Conservation (phyloP, 2,329 filamentous ascomycete species). For the Albifimbria verrucaria region DNA sequence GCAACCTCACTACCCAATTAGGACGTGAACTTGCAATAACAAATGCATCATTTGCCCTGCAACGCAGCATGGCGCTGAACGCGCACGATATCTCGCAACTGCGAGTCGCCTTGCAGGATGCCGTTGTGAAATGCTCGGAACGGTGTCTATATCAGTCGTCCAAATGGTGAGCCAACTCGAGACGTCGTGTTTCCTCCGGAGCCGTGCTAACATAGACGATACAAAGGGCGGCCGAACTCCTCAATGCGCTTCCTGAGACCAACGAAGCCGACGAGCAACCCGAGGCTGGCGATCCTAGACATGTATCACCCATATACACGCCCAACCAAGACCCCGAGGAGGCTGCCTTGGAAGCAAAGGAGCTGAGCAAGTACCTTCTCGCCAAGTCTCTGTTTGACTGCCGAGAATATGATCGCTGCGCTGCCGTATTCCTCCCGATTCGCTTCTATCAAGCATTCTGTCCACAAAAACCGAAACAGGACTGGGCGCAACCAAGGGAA, state of each 20-base stretch:
- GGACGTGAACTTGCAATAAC: too few relatives aligned
- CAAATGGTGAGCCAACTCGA: constrained; percentile 69
- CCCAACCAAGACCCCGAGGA: constrained; percentile 67
- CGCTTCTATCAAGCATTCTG: constrained; percentile 66
- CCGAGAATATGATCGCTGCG: constrained; percentile 90
- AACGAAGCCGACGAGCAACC: constrained; percentile 51
- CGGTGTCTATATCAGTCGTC: constrained; percentile 92
- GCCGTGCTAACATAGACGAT: constrained; percentile 12
- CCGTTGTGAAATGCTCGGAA: constrained; percentile 87
- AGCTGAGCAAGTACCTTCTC: constrained; percentile 79
- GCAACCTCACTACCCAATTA: too few relatives aligned
- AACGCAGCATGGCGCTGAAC: constrained; percentile 50
- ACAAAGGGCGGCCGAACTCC: constrained; percentile 92
- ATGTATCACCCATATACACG: constrained; percentile 46
- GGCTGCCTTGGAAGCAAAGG: constrained; percentile 70
- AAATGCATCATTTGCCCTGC: too few relatives aligned
- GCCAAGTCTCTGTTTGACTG: constrained; percentile 96
- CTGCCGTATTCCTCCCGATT: constrained; percentile 81
- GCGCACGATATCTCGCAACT: constrained; percentile 60
- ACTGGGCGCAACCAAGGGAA: constrained; percentile 47
- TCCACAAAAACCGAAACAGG: constrained; percentile 40
- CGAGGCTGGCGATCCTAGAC: constrained; percentile 25
- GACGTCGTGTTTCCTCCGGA: neutral
- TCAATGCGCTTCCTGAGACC: constrained; percentile 72
- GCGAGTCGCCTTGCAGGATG: constrained; percentile 74